Evolutionary conservation across 2,329 filamentous ascomycete species (phyloP).

Genomic region (Amylocarpus encephaloides): DNA sequence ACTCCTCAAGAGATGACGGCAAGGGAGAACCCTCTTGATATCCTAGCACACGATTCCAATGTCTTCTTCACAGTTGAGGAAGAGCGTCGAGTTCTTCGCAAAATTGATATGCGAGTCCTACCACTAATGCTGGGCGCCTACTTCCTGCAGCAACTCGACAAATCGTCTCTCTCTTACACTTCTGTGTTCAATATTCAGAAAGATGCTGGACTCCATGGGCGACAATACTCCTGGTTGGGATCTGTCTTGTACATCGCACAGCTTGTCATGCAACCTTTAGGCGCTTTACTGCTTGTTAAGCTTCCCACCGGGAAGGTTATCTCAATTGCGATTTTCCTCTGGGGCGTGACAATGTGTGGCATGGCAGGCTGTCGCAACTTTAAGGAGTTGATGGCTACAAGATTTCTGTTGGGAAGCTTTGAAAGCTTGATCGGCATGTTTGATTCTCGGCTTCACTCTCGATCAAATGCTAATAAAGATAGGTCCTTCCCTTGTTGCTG

Average conservation of each 20-base stretch:
- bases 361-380: conserved; percentile 31
- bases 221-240: conserved; percentile 51
- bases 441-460: no score
- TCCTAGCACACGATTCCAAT: conserved; percentile 10
- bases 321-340: conserved; percentile 43
- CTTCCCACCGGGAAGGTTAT: conserved; percentile 49
- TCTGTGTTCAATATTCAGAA: conserved; percentile 43
- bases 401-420: conserved; percentile 34
- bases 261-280: conserved; percentile 49
- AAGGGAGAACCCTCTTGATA: conserved; percentile 7
- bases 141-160: conserved; percentile 48
- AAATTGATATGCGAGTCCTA: conserved; percentile 43
- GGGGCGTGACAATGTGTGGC: conserved; percentile 41
- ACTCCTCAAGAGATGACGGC: neutral
- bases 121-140: conserved; percentile 47
- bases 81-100: conserved; percentile 15
- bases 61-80: conserved; percentile 15
- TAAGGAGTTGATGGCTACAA: conserved; percentile 29
- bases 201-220: conserved; percentile 40
- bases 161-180: conserved; percentile 33
- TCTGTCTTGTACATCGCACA: conserved; percentile 54
- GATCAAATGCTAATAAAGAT: neutral
- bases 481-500: conserved; percentile 47
- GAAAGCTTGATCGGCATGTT: conserved; percentile 13
- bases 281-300: conserved; percentile 46